Evolutionary conservation across 2,329 filamentous ascomycete species (phyloP).

Genomic region (Ceratocystis alfenasii): DNA sequence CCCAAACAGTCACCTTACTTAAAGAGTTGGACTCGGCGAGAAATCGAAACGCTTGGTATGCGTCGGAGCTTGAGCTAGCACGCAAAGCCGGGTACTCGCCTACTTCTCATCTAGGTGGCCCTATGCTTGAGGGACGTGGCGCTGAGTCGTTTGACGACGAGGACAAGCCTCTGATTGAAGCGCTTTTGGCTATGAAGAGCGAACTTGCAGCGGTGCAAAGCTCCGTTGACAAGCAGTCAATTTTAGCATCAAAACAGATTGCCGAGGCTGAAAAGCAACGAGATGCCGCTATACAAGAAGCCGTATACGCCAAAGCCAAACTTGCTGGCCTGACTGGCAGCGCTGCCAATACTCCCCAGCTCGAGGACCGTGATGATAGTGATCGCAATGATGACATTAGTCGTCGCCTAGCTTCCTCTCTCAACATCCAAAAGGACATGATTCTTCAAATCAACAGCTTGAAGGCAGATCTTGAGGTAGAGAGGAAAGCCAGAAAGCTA

Average conservation of each 20-base stretch:
- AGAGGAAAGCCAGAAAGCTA: slow-evolving; percentile 66
- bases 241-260: slow-evolving; percentile 74
- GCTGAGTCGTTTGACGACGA: slow-evolving; percentile 80
- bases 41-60: slow-evolving; percentile 91
- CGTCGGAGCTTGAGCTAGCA: slow-evolving; percentile 83
- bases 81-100: slow-evolving; percentile 78
- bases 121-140: slow-evolving; percentile 62
- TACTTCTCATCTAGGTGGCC: slow-evolving; percentile 51
- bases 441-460: slow-evolving; percentile 61
- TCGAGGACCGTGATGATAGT: slow-evolving; percentile 48
- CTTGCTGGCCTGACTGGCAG: slow-evolving; percentile 62
- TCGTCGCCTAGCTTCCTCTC: slow-evolving; percentile 67
- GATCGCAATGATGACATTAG: slow-evolving; percentile 61
- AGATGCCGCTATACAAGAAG: slow-evolving; percentile 87
- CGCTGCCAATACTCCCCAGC: slow-evolving; percentile 46
- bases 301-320: slow-evolving; percentile 87
- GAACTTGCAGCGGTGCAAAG: slow-evolving; percentile 83
- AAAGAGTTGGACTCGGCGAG: slow-evolving; percentile 79
- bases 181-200: slow-evolving; percentile 77
- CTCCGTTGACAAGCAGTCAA: slow-evolving; percentile 78
- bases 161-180: slow-evolving; percentile 83
- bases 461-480: slow-evolving; percentile 61
- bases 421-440: slow-evolving; percentile 71
- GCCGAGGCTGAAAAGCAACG: slow-evolving; percentile 91
- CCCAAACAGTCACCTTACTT: slow-evolving; percentile 60